Evolutionary conservation across 1,139 yeast species (phyloP).

Genomic region (Kluyveromyces sp.): DNA sequence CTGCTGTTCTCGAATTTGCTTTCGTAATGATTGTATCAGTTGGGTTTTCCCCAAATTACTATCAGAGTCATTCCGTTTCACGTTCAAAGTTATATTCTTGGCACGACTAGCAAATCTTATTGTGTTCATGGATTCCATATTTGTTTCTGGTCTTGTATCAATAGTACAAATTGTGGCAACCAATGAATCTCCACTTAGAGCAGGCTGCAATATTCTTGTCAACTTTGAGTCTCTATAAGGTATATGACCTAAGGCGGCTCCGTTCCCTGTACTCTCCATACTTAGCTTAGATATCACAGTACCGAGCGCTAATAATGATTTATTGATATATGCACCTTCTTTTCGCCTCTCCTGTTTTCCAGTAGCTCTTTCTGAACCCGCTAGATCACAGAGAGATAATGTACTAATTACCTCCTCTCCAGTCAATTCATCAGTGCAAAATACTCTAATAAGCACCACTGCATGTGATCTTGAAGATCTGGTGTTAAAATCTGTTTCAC

Average conservation of each 20-base stretch:
- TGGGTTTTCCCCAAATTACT: constrained; percentile 35
- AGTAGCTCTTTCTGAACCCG: constrained; percentile 91
- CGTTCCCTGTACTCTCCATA: constrained; percentile 23
- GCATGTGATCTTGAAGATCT: constrained; percentile 92
- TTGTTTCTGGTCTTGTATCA: constrained; percentile 46
- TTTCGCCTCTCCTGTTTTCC: constrained; percentile 71
- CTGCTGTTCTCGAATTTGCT: constrained; percentile 36
- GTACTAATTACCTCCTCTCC: constrained; percentile 49
- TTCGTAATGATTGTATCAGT: constrained; percentile 38
- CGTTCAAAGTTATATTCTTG: constrained; percentile 68
- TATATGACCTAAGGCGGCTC: constrained; percentile 40
- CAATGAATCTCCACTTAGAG: constrained; percentile 77
- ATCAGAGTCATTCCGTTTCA: constrained; percentile 45
- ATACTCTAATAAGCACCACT: constrained; percentile 63
- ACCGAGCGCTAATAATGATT: constrained; percentile 79
- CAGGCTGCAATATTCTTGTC: constrained; percentile 83
- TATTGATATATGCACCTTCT: constrained; percentile 89
- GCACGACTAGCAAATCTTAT: constrained; percentile 91
- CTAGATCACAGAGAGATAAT: constrained; percentile 84
- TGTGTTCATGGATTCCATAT: constrained; percentile 78
- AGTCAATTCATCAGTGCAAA: constrained; percentile 35
- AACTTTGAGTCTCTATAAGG: constrained; percentile 91
- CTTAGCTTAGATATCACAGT: constrained; percentile 81
- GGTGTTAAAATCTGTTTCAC: constrained; percentile 79
- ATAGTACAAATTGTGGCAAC: constrained; percentile 87